Conservation (phyloP, 495 filamentous ascomycete species). For the Aspergillus bertholletiae region DNA sequence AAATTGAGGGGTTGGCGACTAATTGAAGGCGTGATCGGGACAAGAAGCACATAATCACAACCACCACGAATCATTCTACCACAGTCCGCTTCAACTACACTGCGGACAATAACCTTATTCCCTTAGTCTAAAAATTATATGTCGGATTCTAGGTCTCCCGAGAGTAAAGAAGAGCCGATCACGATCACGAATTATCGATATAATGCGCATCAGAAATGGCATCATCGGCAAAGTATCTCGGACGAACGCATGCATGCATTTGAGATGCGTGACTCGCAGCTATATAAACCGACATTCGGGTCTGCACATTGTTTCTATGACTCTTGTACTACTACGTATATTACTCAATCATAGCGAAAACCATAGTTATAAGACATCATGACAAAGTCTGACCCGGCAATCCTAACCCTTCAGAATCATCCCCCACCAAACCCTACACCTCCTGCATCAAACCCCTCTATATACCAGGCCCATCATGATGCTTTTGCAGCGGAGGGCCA, state of each 20-base stretch:
- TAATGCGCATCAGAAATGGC: background rate
- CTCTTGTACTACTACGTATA: background rate
- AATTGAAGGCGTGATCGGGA: background rate
- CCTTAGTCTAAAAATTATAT: background rate
- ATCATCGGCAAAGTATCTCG: background rate
- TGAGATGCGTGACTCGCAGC: background rate
- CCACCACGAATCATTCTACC: background rate
- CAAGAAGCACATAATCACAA: background rate
- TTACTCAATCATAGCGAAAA: background rate
- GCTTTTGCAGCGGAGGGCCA: constrained; percentile 36
- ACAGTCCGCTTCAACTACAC: background rate
- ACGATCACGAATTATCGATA: background rate
- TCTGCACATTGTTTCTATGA: background rate
- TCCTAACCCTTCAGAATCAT: background rate
- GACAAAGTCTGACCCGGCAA: background rate
- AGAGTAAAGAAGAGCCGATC: background rate
- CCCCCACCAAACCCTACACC: background rate
- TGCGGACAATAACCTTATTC: background rate
- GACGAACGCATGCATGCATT: background rate
- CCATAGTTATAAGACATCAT: background rate
- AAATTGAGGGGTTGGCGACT: background rate
- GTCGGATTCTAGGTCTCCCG: background rate
- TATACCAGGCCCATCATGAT: constrained; percentile 46
- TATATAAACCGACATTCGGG: no score
- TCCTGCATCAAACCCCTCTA: constrained; percentile 43